These are phyloP conservation scores for Echium plantagineum DNA, from an alignment of 257 asterid species.

Conservation along the genomic window DNA sequence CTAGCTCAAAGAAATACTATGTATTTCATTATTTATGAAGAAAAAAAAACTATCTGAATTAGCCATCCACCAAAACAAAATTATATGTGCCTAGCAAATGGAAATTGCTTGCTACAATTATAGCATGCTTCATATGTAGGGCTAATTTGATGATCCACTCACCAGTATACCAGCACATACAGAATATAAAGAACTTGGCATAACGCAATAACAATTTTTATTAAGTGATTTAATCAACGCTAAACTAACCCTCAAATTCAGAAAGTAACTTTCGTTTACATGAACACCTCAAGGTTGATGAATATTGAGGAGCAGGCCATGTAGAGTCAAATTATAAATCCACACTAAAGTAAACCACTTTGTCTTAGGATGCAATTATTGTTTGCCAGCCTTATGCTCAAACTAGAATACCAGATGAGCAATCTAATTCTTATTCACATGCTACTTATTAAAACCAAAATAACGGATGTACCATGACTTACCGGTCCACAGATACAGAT, in stretches of 20 bases:
- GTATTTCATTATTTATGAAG: no score
- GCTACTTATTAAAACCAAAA: background rate
- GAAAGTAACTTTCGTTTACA: background rate
- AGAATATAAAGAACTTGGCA: background rate
- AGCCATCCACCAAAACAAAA: no score
- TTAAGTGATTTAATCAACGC: background rate
- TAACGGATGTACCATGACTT: conserved; percentile 12
- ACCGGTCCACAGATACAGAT: conserved; percentile 85
- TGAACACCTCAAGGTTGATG: background rate
- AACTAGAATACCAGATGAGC: conserved; percentile 27
- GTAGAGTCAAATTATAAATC: background rate
- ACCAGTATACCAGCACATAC: no score
- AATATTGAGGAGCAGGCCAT: background rate
- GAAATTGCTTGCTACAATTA: no score
- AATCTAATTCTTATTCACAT: background rate
- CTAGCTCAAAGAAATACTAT: background rate
- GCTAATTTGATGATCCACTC: no score
- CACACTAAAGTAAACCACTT: background rate
- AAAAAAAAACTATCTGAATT: no score
- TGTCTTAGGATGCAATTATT: background rate
- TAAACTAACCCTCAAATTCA: background rate
- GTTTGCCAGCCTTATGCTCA: background rate
- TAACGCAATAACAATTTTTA: no score
- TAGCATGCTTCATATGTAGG: no score
- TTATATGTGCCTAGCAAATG: no score